phyloP scores from a whole-genome alignment of 2,329 filamentous ascomycete species.

The Neoascochyta sp. region DNA sequence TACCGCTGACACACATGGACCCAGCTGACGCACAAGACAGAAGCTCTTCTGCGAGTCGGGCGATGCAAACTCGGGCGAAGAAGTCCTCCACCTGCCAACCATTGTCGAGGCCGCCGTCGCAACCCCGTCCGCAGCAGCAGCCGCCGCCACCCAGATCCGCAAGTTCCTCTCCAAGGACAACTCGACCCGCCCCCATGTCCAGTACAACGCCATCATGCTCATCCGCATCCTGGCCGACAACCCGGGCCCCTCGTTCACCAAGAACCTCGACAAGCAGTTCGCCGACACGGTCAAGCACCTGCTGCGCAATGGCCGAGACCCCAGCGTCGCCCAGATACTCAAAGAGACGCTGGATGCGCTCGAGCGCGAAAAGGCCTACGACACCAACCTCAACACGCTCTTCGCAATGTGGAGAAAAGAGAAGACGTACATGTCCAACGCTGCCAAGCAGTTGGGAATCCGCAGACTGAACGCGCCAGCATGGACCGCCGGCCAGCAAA shows the following conservation, averaged over 20 bases:
- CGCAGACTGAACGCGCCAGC: slow-evolving; percentile 46
- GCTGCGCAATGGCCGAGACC: slow-evolving; percentile 66
- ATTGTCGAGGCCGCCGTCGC: slow-evolving; percentile 96
- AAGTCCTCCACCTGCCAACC: slow-evolving; percentile 84
- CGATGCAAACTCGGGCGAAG: slow-evolving; percentile 64
- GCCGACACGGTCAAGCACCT: slow-evolving; percentile 70
- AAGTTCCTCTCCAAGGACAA: slow-evolving; percentile 76
- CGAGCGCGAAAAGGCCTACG: slow-evolving; percentile 65
- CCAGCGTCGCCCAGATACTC: slow-evolving; percentile 77
- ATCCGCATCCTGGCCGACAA: slow-evolving; percentile 89
- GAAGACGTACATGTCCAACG: slow-evolving; percentile 51
- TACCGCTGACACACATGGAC: no score
- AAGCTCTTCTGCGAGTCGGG: slow-evolving; percentile 78
- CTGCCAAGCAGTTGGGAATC: slow-evolving; percentile 35
- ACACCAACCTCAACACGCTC: slow-evolving; percentile 68
- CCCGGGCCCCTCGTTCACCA: slow-evolving; percentile 84
- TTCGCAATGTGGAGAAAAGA: slow-evolving; percentile 88
- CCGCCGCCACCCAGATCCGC: slow-evolving; percentile 75
- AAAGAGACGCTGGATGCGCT: slow-evolving; percentile 82
- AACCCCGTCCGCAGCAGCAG: slow-evolving; percentile 76
- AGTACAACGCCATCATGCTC: slow-evolving; percentile 97
- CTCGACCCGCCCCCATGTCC: slow-evolving; percentile 61
- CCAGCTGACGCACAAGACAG: slow-evolving; percentile 44
- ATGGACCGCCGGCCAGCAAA: slow-evolving; percentile 28
- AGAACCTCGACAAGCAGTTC: slow-evolving; percentile 83